These are phyloP conservation scores for Peribolospora kevripleyi DNA, from an alignment of 768 basidiomycete species.

Conservation along the genomic window DNA sequence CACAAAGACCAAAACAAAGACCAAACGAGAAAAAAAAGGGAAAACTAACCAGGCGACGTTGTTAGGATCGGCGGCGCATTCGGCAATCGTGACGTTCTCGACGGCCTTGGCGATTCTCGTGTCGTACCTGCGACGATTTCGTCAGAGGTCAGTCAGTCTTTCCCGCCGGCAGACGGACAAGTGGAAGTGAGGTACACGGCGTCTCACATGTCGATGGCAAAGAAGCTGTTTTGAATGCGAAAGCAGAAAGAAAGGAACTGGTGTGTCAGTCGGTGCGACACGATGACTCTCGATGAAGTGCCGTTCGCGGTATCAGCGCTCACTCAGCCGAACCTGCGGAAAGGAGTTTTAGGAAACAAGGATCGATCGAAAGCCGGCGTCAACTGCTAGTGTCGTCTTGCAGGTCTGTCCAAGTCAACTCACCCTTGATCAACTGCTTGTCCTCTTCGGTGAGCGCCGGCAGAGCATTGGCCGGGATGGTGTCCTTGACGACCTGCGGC, in stretches of 20 bases:
- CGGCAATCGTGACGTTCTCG: too few species aligned
- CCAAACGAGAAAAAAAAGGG: too few species aligned
- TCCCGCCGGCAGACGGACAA: too few species aligned
- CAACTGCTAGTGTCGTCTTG: conserved; percentile 19
- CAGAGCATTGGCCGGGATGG: conserved; percentile 26
- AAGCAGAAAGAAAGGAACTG: conserved; percentile 22
- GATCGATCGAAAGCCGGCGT: neutral
- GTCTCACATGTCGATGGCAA: too few species aligned
- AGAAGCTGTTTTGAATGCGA: conserved; percentile 13
- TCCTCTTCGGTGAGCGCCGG: conserved; percentile 29
- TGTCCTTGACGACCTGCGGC: conserved; percentile 30
- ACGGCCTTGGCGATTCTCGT: too few species aligned
- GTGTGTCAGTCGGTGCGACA: conserved; percentile 4
- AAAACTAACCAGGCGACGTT: too few species aligned
- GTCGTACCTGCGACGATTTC: too few species aligned
- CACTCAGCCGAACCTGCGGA: neutral
- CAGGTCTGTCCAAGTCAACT: conserved; percentile 33
- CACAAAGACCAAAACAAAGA: too few species aligned
- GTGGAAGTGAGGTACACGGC: too few species aligned
- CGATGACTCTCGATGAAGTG: neutral
- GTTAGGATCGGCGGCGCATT: too few species aligned
- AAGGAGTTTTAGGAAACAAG: neutral
- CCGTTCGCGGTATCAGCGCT: neutral
- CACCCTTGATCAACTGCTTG: conserved; percentile 25
- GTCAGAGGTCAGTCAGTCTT: too few species aligned